Base-by-base conservation (phyloP, 202 grass and related monocot species). In the Carex arenaria region DNA sequence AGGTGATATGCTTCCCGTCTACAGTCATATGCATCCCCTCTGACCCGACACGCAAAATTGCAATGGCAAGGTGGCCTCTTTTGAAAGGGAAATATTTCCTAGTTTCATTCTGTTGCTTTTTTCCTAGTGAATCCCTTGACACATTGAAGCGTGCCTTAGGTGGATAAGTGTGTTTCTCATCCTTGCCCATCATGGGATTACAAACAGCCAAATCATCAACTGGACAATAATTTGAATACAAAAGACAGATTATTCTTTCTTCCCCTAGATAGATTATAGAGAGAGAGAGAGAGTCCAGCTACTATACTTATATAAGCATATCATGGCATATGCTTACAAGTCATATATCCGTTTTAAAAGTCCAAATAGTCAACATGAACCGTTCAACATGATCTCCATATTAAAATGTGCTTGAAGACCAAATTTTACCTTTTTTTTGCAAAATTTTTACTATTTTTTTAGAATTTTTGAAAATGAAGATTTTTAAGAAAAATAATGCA, bases 1-100 rank as follows among this genome's bases (percentile, higher is more conserved):
- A 93, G 59, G 91, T 95, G 72, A 95, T n/a, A 76, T 98, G 96
- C 61, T 93, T 90, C 64, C 96, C 93, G 26, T 98, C 96, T 30
- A 93, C 91, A 51, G 93, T 95, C 91, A 93, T 95, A 67, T 98
- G 96, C 47, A 98, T 89, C 76, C 96, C 91, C 74, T 98, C 91
- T 1, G 68, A 64, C 47, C 91, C 93, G 51, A 98, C 80, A 60
- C 96, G 89, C 56, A 98, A 59, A 42, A 90, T 98, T 76, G 89
- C 69, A 68, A 98, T 98, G 32, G 88, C 91, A 88, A 98, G 96
- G 78, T 92, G 89, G 53, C 93, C 93, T 89, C 90, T 84, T 81
- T 88, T 95, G 74, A 98, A 98, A 40, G 96, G 96, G 73, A 98
- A 98, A 87, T 88, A 87, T 84, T 59, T 92, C 78, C 56, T 87